Percentiles rank a stretch among this genome's conserved stretches.
Evolutionary conservation across 345 rosid species (phyloP).

Genomic region (Boechera divaricarpa): DNA sequence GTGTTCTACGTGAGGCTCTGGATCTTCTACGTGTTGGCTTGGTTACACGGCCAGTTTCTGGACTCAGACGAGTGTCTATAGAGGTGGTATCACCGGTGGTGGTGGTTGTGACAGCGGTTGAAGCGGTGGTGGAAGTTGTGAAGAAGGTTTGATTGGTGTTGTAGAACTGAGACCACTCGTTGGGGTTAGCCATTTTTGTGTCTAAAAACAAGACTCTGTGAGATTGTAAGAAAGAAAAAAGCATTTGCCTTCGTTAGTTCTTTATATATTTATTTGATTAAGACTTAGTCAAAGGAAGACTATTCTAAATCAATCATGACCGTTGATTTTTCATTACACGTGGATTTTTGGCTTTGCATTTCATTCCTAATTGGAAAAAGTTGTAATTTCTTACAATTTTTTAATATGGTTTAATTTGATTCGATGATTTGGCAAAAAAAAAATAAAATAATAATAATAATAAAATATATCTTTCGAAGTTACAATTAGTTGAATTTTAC

Average conservation of each 20-base stretch:
- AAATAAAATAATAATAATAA: neutral
- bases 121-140: constrained; percentile 44
- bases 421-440: neutral
- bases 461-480: constrained; percentile 6
- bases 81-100: constrained; percentile 36
- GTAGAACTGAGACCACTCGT: constrained; percentile 73
- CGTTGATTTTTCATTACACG: constrained; percentile 47
- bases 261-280: constrained; percentile 40
- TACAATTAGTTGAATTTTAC: constrained; percentile 32
- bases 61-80: constrained; percentile 50
- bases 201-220: constrained; percentile 7
- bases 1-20: constrained; percentile 94
- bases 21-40: constrained; percentile 86
- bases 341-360: constrained; percentile 35
- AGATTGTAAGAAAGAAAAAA: constrained; percentile 40
- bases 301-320: constrained; percentile 33
- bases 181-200: constrained; percentile 62
- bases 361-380: constrained; percentile 6
- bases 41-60: constrained; percentile 74
- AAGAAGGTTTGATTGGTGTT: constrained; percentile 54
- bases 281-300: constrained; percentile 51
- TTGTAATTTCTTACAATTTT: neutral
- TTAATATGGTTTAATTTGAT: constrained; percentile 27
- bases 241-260: constrained; percentile 32
- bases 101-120: constrained; percentile 45